phyloP scores from a whole-genome alignment of 208 protist genomes.

The Cochliopodium minus region DNA sequence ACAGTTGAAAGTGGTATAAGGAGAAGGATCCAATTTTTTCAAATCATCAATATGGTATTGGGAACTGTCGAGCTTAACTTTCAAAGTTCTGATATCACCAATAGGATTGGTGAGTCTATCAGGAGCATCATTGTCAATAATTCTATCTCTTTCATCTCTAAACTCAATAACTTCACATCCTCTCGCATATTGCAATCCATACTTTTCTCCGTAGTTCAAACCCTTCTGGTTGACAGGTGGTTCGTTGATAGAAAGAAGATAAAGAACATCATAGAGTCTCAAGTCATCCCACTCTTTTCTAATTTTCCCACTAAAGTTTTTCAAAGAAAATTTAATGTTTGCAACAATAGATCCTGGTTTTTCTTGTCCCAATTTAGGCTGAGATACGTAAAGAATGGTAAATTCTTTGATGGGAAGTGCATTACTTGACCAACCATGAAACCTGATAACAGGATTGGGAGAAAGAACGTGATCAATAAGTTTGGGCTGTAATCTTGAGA shows the following conservation, averaged over 20 bases:
- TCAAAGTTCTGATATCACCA: neutral
- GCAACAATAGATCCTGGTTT: neutral
- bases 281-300: neutral
- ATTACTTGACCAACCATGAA: neutral
- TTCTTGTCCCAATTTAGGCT: neutral
- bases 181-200: conserved; percentile 16
- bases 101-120: neutral
- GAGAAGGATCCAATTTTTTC: neutral
- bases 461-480: no score
- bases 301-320: neutral
- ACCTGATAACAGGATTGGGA: neutral
- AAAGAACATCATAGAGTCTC: neutral
- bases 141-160: conserved; percentile 19
- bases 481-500: neutral
- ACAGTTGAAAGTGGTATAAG: conserved; percentile 51
- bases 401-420: neutral
- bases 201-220: conserved; percentile 6
- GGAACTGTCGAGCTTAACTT: neutral
- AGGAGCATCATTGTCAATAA: conserved; percentile 18
- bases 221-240: neutral
- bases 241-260: neutral
- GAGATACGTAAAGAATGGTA: neutral
- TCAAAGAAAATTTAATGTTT: neutral
- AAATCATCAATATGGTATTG: neutral
- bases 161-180: conserved; percentile 26